A percentile compares a stretch with the other conserved stretches of the same genome.
These are phyloP conservation scores for Dionaea muscipula DNA, from an alignment of 179 eudicot genomes.

Conservation along the genomic window DNA sequence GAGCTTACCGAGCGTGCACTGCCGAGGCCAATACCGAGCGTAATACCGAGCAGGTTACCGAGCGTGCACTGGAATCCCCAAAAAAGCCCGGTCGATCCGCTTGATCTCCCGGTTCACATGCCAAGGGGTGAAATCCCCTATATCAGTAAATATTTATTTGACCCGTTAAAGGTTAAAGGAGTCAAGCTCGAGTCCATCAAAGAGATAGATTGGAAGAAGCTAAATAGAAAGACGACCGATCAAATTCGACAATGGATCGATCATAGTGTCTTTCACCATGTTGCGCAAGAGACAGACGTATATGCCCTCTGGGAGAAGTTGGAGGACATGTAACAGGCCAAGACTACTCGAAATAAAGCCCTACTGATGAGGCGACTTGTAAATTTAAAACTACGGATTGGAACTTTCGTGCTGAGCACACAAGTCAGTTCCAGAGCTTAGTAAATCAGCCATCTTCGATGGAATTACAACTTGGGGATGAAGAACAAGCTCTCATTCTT, in stretches of 20 bases:
- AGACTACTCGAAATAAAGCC: background rate
- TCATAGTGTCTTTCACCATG: slow-evolving; percentile 1
- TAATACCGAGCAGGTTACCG: too few relatives aligned
- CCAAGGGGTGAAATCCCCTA: too few relatives aligned
- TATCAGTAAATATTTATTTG: too few relatives aligned
- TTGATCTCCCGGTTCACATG: too few relatives aligned
- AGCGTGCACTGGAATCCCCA: too few relatives aligned
- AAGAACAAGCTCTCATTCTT: background rate
- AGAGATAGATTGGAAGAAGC: background rate
- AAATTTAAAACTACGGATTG: background rate
- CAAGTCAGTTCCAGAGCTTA: background rate
- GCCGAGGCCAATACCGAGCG: too few relatives aligned
- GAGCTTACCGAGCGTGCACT: too few relatives aligned
- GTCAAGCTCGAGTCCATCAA: background rate
- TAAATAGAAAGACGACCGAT: background rate
- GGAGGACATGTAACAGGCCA: background rate
- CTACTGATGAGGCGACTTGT: background rate
- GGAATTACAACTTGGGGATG: background rate
- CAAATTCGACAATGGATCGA: background rate
- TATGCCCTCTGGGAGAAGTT: slow-evolving; percentile 2
- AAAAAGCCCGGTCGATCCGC: too few relatives aligned
- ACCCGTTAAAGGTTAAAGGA: too few relatives aligned
- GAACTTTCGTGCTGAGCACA: background rate
- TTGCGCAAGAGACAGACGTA: background rate
- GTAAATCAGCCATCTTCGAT: background rate